phyloP scores from a whole-genome alignment of 495 filamentous ascomycete genomes.

The Neurospora sp. region DNA sequence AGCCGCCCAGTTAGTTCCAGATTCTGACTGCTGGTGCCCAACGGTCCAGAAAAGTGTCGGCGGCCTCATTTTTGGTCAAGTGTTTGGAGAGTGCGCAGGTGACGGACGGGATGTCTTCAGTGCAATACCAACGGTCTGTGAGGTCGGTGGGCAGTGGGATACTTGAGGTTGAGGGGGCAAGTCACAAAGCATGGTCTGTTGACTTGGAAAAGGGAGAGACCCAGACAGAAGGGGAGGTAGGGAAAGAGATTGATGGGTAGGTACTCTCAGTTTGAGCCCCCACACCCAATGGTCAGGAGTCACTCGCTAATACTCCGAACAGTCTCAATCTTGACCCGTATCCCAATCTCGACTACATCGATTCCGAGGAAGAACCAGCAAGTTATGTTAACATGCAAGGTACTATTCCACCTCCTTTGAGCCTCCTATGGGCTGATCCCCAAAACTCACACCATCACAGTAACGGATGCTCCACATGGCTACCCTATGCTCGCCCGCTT shows the following conservation, averaged over 20 bases:
- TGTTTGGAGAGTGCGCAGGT: neutral
- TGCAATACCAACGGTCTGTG: neutral
- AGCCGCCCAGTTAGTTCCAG: neutral
- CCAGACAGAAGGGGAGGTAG: neutral
- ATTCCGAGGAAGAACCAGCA: neutral
- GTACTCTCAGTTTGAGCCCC: neutral
- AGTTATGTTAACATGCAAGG: neutral
- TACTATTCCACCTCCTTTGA: neutral
- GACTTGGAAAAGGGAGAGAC: neutral
- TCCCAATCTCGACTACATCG: neutral
- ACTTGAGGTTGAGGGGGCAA: neutral
- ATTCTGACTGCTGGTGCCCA: neutral
- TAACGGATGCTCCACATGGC: neutral
- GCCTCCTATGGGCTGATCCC: neutral
- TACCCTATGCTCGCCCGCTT: neutral
- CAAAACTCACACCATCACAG: neutral
- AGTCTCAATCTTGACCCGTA: neutral
- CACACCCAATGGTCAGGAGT: neutral
- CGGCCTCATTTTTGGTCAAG: neutral
- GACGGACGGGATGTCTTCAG: neutral
- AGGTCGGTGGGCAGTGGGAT: neutral
- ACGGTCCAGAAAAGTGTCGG: neutral
- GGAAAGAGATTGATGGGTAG: neutral
- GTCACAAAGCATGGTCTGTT: neutral
- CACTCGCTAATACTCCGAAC: neutral